phyloP scores from a whole-genome alignment of 2,329 filamentous ascomycete genomes.

The Xylariales sp. region DNA sequence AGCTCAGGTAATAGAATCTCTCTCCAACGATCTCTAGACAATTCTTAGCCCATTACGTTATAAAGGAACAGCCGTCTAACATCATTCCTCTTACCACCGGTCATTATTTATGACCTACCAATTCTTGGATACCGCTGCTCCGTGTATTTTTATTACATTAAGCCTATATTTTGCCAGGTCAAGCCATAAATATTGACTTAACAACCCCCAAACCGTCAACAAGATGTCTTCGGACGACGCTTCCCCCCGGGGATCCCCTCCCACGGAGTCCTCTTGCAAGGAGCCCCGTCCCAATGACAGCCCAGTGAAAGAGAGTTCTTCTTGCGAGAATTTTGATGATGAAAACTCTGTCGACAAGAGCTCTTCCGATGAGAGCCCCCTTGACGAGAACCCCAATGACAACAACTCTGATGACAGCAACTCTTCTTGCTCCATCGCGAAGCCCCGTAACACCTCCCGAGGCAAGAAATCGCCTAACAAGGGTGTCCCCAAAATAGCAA shows the following conservation, averaged over 20 bases:
- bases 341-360: neutral
- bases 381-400: no score
- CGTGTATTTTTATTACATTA: neutral
- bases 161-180: neutral
- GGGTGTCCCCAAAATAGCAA: neutral
- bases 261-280: neutral
- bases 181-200: neutral
- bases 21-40: no score
- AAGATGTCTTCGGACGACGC: neutral
- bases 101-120: neutral
- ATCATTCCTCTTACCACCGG: neutral
- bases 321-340: neutral
- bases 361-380: no score
- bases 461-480: neutral
- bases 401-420: no score
- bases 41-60: neutral
- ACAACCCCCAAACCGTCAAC: neutral
- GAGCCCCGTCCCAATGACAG: no score
- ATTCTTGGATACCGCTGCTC: neutral
- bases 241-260: neutral
- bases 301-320: neutral
- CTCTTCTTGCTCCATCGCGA: no score
- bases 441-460: no score
- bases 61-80: neutral
- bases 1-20: no score